Evolutionary conservation across 2,329 filamentous ascomycete species (phyloP), one percentile per base, ranked within the genome.

Genomic region (Sporothrix humicola): DNA sequence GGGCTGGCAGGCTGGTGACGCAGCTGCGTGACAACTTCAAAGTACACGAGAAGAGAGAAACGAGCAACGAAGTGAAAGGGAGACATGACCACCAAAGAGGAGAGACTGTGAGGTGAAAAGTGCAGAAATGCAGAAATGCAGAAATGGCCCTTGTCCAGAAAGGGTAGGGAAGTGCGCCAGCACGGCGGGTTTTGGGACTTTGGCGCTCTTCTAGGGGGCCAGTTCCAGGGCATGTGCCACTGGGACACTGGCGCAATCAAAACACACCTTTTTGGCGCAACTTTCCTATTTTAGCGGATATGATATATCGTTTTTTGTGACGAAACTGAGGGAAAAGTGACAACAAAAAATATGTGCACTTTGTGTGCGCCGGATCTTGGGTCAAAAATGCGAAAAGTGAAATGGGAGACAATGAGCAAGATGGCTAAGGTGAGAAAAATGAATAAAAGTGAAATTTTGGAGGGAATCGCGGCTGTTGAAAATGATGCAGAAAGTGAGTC

Each of bases 151-250:
- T 20, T 63, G 7, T 44, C 58, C 58, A 63, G 17, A 63, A 63
- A 42, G 17, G 58, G 58, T 12, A 63, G 58, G 10, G 58, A 63
- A 42, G 15, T 63, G 58, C 58, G 58, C 58, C 31, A 61, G 58
- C 15, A n/a, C 58, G 31, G 20, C 31, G 58, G 58, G 31, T 42
- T 61, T 61, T n/a, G 48, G 52, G 52, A 26, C 20, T 20, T 26
- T 12, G 20, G 52, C 15, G 46, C 15, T 13, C 9, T 20, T 17
- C 31, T 37, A 7, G 31, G 31, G 31, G 31, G 31, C 31, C 31
- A 37, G 6, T 17, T 52, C 15, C 48, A 52, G 48, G 48, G 48
- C 9, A 20, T 23, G 52, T 56, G 52, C 12, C 10, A 26, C 10
- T 26, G 20, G 23, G 23, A 56, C 23, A 20, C 6, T 52, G 52